phyloP scores from a whole-genome alignment of 306 rosid species.

The Lathyrus aphaca region DNA sequence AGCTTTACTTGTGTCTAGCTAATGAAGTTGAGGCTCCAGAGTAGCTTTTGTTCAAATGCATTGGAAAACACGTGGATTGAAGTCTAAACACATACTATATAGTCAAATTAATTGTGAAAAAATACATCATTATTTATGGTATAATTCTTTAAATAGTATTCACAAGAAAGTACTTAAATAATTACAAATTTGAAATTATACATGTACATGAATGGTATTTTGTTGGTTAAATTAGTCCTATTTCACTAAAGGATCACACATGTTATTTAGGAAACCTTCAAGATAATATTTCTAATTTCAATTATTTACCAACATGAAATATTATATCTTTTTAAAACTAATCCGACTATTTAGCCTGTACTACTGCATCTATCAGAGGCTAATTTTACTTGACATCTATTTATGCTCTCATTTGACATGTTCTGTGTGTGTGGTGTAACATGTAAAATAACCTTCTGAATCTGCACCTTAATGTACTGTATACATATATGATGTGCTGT shows the following conservation, averaged over 20 bases:
- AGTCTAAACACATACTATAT: constrained; percentile 6
- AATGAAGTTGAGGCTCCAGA: neutral
- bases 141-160: neutral
- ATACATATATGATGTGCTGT: neutral
- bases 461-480: constrained; percentile 22
- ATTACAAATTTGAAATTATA: neutral
- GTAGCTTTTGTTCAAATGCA: constrained; percentile 2
- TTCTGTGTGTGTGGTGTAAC: constrained; percentile 1
- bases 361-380: neutral
- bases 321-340: neutral
- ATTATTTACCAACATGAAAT: neutral
- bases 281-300: neutral
- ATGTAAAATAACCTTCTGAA: constrained; percentile 1
- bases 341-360: neutral
- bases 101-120: neutral
- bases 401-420: neutral
- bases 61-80: neutral
- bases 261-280: neutral
- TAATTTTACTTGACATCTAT: neutral
- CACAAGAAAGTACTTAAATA: too few species aligned
- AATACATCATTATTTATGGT: neutral
- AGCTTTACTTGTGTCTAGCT: neutral
- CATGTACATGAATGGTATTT: neutral
- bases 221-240: neutral
- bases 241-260: neutral